A percentile compares a stretch with the other conserved stretches of the same genome.
Conservation (phyloP, 2,329 filamentous ascomycete species). For the Trichoderma afroharzianum region DNA sequence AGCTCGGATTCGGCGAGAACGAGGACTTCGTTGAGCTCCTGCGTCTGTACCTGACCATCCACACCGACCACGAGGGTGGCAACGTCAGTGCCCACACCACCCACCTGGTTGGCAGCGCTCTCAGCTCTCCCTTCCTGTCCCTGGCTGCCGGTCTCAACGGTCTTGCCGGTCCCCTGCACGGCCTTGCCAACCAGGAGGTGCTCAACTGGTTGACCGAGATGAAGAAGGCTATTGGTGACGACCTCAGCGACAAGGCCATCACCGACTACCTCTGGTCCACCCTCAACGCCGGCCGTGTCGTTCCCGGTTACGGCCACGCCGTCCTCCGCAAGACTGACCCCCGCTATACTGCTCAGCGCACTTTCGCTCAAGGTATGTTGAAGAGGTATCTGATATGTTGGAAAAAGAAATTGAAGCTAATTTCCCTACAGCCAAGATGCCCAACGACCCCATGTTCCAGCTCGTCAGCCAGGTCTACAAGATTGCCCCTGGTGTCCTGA, state of each 20-base stretch:
- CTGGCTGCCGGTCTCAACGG: slow-evolving; percentile 95
- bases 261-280: slow-evolving; percentile 99
- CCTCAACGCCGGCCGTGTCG: slow-evolving; percentile 90
- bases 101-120: slow-evolving; percentile 91
- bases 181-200: slow-evolving; percentile 99
- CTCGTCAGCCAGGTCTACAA: slow-evolving; percentile 99
- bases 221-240: slow-evolving; percentile 91
- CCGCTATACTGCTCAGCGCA: slow-evolving; percentile 96
- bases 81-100: slow-evolving; percentile 99
- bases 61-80: slow-evolving; percentile 99
- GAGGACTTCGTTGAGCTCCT: slow-evolving; percentile 96
- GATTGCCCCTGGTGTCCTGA: slow-evolving; percentile 95
- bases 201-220: slow-evolving; percentile 99
- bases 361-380: slow-evolving; percentile 72
- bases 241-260: slow-evolving; percentile 94
- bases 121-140: slow-evolving; percentile 97
- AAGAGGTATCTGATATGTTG: neutral
- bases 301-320: slow-evolving; percentile 97
- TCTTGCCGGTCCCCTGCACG: slow-evolving; percentile 96
- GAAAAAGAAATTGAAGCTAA: slow-evolving; percentile 25
- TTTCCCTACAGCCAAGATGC: slow-evolving; percentile 64
- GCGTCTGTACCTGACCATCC: slow-evolving; percentile 98
- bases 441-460: slow-evolving; percentile 99
- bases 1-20: slow-evolving; percentile 95
- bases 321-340: slow-evolving; percentile 99